Evolutionary conservation across 495 filamentous ascomycete genomes (phyloP).

Genomic region (Copromyces sp.): DNA sequence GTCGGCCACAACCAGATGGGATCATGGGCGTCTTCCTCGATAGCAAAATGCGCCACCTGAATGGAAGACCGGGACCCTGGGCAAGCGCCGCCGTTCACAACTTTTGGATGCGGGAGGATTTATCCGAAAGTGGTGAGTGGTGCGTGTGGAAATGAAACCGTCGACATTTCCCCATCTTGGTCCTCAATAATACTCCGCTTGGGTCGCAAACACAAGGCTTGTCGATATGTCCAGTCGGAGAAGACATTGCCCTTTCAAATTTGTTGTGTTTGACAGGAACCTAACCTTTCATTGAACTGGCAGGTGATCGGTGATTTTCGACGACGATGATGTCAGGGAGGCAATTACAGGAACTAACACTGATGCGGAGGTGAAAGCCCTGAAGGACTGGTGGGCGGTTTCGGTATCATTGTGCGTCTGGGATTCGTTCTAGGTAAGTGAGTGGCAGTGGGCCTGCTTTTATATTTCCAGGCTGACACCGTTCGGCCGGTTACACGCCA

Average conservation of each 20-base stretch:
- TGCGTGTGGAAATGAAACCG: neutral
- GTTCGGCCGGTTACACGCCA: neutral
- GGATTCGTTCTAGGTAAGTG: neutral
- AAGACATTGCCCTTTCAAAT: neutral
- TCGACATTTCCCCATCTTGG: neutral
- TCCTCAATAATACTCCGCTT: neutral
- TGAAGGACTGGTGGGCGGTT: neutral
- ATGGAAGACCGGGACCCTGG: neutral
- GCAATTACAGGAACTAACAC: neutral
- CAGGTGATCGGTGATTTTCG: neutral
- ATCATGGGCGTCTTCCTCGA: too few relatives aligned
- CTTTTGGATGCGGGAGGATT: neutral
- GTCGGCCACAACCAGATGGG: neutral
- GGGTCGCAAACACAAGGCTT: neutral
- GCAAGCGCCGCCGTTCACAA: neutral
- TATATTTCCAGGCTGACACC: neutral
- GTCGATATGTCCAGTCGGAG: neutral
- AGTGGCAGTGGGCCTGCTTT: neutral
- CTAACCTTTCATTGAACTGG: neutral
- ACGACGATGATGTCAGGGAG: slow-evolving; percentile 7
- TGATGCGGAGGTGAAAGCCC: slow-evolving; percentile 1
- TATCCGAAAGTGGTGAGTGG: neutral
- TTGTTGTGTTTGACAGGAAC: neutral
- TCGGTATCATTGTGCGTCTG: neutral
- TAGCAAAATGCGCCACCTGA: too few relatives aligned